Evolutionary conservation across 345 rosid genomes (phyloP), one percentile per base, ranked within the genome.

Genomic region (Citrus sp.): DNA sequence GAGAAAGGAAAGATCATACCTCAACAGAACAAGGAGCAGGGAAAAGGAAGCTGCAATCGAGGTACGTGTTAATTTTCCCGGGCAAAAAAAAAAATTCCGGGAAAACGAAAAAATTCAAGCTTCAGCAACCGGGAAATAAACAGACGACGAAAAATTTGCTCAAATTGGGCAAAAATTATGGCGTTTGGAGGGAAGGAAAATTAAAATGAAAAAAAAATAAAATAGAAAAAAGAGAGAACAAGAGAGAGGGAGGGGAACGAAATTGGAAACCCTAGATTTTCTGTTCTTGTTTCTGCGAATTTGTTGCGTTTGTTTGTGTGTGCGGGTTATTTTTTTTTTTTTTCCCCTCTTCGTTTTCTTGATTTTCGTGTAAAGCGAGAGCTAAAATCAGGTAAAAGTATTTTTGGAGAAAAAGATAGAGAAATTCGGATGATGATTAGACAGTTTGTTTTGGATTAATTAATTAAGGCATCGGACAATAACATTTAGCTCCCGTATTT

Each of bases 121-220:
- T 18, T 46, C 49, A 67, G 67, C 56, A 58, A 46, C 49, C 66
- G 19, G 1, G 10, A 42, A 30, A n/a, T 59, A 49, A 73, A 46
- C 22, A 25, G 18, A 58, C 58, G 62, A 16, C 46, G 46, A 74
- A 59, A 65, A 65, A 27, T 54, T 18, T 54, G 58, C 58, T 54
- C 22, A 54, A 54, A 40, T 19, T 8, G 4, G 6, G 24, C 19
- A 42, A 66, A 42, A 5, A 64, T 22, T 37, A 9, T 28, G 40
- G 81, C 12, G 78, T 76, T 82, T 82, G 82, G 84, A 77, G 82
- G 84, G 80, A 80, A 80, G 78, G 77, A 80, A 85, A 82, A 70
- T 75, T 65, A 22, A 82, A 37, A 10, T n/a, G 32, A 40, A 27
- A n/a, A 28, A 28, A 19, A 3, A 19, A 16, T 35, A 46, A 46